Percentiles rank a stretch among this genome's conserved stretches.
These are phyloP conservation scores for Gossypium davidsonii DNA, from an alignment of 441 rosid genomes.

Conservation along the genomic window DNA sequence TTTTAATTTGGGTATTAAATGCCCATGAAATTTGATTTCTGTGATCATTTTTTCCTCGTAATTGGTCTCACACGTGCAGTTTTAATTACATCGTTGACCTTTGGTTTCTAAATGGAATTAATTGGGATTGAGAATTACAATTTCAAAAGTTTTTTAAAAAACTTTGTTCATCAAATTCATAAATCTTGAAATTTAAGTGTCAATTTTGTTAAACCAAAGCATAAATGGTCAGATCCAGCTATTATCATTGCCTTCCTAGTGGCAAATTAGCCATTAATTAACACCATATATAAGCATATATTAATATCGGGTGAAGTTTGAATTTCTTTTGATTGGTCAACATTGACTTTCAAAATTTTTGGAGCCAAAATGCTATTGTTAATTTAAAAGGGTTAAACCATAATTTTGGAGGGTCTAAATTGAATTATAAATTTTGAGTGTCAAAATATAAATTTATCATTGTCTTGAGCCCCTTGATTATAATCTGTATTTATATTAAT, in stretches of 20 bases:
- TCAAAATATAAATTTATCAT: no score
- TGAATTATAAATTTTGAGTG: no score
- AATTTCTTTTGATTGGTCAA: no score
- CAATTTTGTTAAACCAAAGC: constrained; percentile 5
- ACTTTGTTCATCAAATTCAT: neutral
- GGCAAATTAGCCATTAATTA: neutral
- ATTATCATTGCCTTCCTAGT: neutral
- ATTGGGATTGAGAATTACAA: constrained; percentile 23
- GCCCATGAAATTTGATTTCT: neutral
- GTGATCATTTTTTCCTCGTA: constrained; percentile 8
- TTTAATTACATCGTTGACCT: constrained; percentile 30
- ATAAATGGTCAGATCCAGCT: neutral
- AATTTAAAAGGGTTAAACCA: no score
- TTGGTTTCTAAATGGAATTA: constrained; percentile 18
- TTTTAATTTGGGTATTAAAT: neutral
- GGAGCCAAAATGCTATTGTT: no score
- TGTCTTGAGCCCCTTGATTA: no score
- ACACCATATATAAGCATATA: neutral
- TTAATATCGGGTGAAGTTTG: no score
- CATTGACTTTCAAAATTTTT: no score
- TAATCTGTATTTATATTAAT: no score
- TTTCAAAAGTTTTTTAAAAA: no score
- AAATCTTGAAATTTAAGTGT: neutral
- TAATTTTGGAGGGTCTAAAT: no score
- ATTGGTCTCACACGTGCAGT: constrained; percentile 27